phyloP scores from a whole-genome alignment of 192 early-diverging fungal species.

The Mortierella claussenii region DNA sequence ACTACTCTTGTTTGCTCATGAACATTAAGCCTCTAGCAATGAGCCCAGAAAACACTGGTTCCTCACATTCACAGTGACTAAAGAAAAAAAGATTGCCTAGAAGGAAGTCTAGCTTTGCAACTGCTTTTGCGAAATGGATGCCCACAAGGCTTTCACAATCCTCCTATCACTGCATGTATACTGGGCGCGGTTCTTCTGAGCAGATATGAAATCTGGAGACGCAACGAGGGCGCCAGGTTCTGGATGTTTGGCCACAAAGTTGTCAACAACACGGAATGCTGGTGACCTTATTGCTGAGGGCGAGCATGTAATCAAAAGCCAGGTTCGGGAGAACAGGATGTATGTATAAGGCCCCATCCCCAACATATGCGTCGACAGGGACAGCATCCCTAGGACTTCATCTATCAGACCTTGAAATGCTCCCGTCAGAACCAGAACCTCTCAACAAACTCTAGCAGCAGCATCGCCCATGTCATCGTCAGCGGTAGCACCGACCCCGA shows the following conservation, averaged over 20 bases:
- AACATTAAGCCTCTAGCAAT: too few species aligned
- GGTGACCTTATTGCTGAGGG: conserved; percentile 14
- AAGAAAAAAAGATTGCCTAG: conserved; percentile 4
- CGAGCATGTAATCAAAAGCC: conserved; percentile 12
- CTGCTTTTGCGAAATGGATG: conserved; percentile 16
- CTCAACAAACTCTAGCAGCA: too few species aligned
- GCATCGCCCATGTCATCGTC: too few species aligned
- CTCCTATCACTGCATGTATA: conserved; percentile 2
- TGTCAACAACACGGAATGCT: conserved; percentile 15
- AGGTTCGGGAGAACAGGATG: conserved; percentile 12
- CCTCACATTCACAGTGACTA: not conserved
- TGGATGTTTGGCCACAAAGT: conserved; percentile 10
- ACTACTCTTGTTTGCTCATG: too few species aligned
- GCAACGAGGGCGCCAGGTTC: conserved; percentile 18
- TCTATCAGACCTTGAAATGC: too few species aligned
- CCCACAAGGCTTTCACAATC: conserved; percentile 8
- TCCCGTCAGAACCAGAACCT: too few species aligned
- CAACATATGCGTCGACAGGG: too few species aligned
- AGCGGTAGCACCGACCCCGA: too few species aligned
- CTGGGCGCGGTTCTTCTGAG: not conserved
- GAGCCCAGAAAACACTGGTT: too few species aligned
- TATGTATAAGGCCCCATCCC: too few species aligned
- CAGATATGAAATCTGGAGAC: conserved; percentile 20
- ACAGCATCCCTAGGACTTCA: too few species aligned
- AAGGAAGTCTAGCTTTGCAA: conserved; percentile 15